Conservation (phyloP, 768 basidiomycete species). For the Panellus pusillus region DNA sequence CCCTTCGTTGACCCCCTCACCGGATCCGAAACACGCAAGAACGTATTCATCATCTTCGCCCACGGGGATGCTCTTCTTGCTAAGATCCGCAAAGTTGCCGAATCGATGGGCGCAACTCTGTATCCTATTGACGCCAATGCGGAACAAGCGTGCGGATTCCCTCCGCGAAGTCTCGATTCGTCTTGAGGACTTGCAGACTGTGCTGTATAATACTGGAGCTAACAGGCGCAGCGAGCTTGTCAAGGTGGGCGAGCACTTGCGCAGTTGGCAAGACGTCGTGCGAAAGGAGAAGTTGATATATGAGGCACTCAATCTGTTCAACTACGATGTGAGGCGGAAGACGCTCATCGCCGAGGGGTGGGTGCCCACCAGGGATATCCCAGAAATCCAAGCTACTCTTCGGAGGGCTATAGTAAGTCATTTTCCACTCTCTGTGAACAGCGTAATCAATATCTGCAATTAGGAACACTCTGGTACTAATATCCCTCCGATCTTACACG, state of each 20-base stretch:
- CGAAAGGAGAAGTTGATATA: slow-evolving; percentile 95
- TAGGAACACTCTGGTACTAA: slow-evolving; percentile 90
- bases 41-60: slow-evolving; percentile 99
- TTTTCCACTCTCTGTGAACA: slow-evolving; percentile 21
- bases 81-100: slow-evolving; percentile 97
- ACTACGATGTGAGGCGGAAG: slow-evolving; percentile 91
- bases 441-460: slow-evolving; percentile 1
- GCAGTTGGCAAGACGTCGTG: slow-evolving; percentile 93
- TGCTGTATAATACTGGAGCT: slow-evolving; percentile 85
- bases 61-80: slow-evolving; percentile 90
- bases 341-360: slow-evolving; percentile 96
- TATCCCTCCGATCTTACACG: slow-evolving; percentile 89
- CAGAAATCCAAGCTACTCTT: slow-evolving; percentile 81
- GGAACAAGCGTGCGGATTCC: slow-evolving; percentile 87
- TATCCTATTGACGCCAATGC: slow-evolving; percentile 96
- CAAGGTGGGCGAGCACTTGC: slow-evolving; percentile 80
- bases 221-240: slow-evolving; percentile 82
- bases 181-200: slow-evolving; percentile 87
- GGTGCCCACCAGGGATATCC: slow-evolving; percentile 94
- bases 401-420: slow-evolving; percentile 75
- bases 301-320: slow-evolving; percentile 94
- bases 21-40: slow-evolving; percentile 86
- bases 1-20: slow-evolving; percentile 88
- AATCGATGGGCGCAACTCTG: slow-evolving; percentile 97
- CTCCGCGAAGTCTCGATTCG: slow-evolving; percentile 85